Base-by-base conservation (phyloP, 306 rosid species). In the Sophora flavescens region DNA sequence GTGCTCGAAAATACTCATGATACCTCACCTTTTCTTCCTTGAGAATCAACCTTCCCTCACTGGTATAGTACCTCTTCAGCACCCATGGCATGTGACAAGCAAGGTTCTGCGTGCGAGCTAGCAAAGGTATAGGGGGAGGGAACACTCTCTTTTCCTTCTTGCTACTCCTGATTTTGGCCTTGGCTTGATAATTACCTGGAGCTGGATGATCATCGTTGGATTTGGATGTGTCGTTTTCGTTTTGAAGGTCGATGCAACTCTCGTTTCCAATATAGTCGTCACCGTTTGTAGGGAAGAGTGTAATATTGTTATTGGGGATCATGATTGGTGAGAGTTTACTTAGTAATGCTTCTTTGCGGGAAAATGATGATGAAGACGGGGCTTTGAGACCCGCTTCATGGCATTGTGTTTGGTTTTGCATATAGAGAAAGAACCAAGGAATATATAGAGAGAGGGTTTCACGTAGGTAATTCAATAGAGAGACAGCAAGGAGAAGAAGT, bases 21-120 rank as follows among this genome's bases (percentile, higher is more conserved):
- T 79, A 91, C 61, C 39, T 76, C 1, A 86, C 87, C 74, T 83
- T 89, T 82, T 91, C 93, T 75, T 84, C 92, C 3, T 75, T 91
- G 0, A 93, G 80, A 13, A 93, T 77, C 77, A 91, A 54, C 50
- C 96, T 72, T 7, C 97, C 92, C 22, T 91, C 97, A 11, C 48
- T 59, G 0, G 97, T 89, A 73, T 87, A 87, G 62, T 85, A 82
- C 39, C 96, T 82, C 41, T 70, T 87, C 73, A 91, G 70, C 3
- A 84, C 82, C 95, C 94, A 93, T 1, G 97, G 93, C 91, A 89
- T 88, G 51, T 83, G 91, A 0, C 88, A 81, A 6, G 72, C 82
- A 9, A 85, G 79, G 72, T 91, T 93, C 76, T 84, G 85, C 0
- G 95, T 89, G 4, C 88, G 84, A 3, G 90, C 97, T 44, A 93